Conservation (phyloP, 768 basidiomycete genomes). For the Wakefieldia striispora region DNA sequence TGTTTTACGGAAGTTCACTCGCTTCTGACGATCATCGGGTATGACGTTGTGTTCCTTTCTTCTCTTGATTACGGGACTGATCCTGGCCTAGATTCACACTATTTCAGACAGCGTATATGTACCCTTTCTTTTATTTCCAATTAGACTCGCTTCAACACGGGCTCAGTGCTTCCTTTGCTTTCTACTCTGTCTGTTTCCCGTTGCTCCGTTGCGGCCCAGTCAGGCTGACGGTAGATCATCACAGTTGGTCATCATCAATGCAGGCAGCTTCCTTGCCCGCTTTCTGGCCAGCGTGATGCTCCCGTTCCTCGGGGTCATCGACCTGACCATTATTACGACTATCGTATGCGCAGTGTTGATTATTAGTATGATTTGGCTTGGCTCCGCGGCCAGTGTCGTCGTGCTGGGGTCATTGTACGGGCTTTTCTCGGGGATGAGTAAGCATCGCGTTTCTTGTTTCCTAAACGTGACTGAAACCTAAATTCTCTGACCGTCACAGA, state of each 20-base stretch:
- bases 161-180: constrained; percentile 44
- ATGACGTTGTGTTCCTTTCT: background rate
- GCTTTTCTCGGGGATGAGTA: constrained; percentile 45
- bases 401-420: constrained; percentile 47
- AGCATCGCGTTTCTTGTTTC: constrained; percentile 2
- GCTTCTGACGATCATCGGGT: constrained; percentile 27
- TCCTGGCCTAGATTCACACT: constrained; percentile 16
- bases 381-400: constrained; percentile 36
- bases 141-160: constrained; percentile 51
- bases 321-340: constrained; percentile 39
- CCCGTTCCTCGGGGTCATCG: constrained; percentile 41
- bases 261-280: constrained; percentile 46
- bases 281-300: constrained; percentile 40
- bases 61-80: background rate
- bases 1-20: constrained; percentile 25
- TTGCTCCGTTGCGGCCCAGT: background rate
- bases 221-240: background rate
- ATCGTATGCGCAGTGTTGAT: constrained; percentile 37
- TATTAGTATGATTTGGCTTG: constrained; percentile 45
- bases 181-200: constrained; percentile 45
- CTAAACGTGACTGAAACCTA: background rate
- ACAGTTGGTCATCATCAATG: constrained; percentile 55
- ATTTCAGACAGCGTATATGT: constrained; percentile 42
- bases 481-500: constrained; percentile 19
- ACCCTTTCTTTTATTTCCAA: constrained; percentile 60